Evolutionary conservation across 129 eudicot genomes (phyloP).

Genomic region (Lonicera japonica): DNA sequence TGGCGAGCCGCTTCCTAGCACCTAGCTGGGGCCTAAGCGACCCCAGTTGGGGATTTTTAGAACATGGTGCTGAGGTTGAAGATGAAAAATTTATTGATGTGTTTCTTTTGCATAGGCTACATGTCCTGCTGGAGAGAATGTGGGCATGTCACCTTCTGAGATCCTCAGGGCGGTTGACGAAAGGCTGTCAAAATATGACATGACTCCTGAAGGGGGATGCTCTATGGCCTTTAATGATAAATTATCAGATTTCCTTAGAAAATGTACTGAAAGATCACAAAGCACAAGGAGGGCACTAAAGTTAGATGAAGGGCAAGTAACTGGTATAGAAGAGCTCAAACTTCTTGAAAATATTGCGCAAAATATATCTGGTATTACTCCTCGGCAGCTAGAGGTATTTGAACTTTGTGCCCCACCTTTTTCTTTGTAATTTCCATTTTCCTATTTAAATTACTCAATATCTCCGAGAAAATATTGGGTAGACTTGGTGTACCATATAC

Average conservation of each 20-base stretch:
- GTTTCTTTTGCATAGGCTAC: constrained; percentile 51
- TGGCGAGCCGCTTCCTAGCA: too few relatives aligned
- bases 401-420: neutral
- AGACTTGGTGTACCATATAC: too few relatives aligned
- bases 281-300: constrained; percentile 29
- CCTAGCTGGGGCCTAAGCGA: too few relatives aligned
- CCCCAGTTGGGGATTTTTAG: too few relatives aligned
- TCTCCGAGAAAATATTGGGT: neutral
- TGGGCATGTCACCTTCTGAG: constrained; percentile 49
- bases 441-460: neutral
- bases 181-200: constrained; percentile 45
- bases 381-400: constrained; percentile 66
- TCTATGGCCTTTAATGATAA: constrained; percentile 41
- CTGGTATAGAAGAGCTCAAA: constrained; percentile 18
- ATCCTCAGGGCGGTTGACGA: constrained; percentile 35
- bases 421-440: too few relatives aligned
- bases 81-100: neutral
- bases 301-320: constrained; percentile 27
- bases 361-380: constrained; percentile 60
- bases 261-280: constrained; percentile 24
- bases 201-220: constrained; percentile 58
- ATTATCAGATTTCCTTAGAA: constrained; percentile 34
- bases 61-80: neutral
- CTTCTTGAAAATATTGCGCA: constrained; percentile 45
- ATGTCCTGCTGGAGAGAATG: constrained; percentile 56